These are phyloP conservation scores for Cyberlindnera samutprakarnensis DNA, from an alignment of 805 yeast genomes.

Conservation along the genomic window DNA sequence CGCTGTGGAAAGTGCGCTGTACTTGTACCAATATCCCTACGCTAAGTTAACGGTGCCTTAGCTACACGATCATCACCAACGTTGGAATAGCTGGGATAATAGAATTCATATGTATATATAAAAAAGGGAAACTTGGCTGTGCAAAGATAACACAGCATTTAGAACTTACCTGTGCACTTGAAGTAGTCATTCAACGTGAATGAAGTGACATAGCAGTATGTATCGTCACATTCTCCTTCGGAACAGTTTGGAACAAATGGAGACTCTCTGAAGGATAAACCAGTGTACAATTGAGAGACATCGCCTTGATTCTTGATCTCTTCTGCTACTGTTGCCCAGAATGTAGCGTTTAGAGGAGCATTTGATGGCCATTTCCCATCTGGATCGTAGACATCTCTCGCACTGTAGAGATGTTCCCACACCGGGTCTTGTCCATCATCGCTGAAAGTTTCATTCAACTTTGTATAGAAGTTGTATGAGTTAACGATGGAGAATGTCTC, in stretches of 20 bases:
- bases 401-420: slow-evolving; percentile 60
- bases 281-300: slow-evolving; percentile 42
- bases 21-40: too few species aligned
- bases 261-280: slow-evolving; percentile 44
- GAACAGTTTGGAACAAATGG: slow-evolving; percentile 47
- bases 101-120: too few species aligned
- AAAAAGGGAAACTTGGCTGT: too few species aligned
- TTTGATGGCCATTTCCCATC: slow-evolving; percentile 46
- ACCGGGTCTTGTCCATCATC: slow-evolving; percentile 48
- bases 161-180: too few species aligned
- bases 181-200: slow-evolving; percentile 14
- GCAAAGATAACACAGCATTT: too few species aligned
- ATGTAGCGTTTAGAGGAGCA: slow-evolving; percentile 59
- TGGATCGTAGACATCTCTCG: slow-evolving; percentile 50
- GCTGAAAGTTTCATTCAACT: slow-evolving; percentile 47
- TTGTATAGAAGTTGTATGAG: slow-evolving; percentile 50
- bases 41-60: too few species aligned
- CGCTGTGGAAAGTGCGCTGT: too few species aligned
- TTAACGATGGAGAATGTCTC: slow-evolving; percentile 54
- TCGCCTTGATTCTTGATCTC: slow-evolving; percentile 32
- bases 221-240: slow-evolving; percentile 15
- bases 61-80: too few species aligned
- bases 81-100: too few species aligned
- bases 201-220: slow-evolving; percentile 16
- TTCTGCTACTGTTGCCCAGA: slow-evolving; percentile 44